Conservation (phyloP, 345 rosid species). For the Bruguiera sexangula region DNA sequence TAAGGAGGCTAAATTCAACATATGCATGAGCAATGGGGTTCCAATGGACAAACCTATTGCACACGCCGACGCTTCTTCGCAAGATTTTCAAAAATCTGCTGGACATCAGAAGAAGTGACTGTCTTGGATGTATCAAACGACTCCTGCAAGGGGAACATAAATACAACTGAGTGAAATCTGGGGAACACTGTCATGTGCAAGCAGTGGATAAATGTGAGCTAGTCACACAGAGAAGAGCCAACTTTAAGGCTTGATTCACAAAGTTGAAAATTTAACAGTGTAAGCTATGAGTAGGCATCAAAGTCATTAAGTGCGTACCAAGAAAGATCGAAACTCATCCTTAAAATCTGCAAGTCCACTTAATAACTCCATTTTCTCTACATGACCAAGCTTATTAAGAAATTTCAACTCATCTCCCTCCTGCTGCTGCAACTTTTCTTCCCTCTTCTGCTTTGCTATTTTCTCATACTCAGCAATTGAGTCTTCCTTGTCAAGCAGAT, state of each 20-base stretch:
- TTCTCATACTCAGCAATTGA: conserved; percentile 86
- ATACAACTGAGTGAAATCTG: background rate
- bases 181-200: background rate
- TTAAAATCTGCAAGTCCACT: conserved; percentile 82
- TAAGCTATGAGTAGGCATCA: background rate
- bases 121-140: conserved; percentile 77
- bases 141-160: conserved; percentile 42
- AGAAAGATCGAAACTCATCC: conserved; percentile 60
- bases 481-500: conserved; percentile 75
- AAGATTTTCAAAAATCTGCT: conserved; percentile 85
- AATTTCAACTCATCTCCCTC: conserved; percentile 67
- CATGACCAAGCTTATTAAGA: conserved; percentile 72
- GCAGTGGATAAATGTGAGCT: too few species aligned
- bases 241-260: background rate
- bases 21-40: too few species aligned
- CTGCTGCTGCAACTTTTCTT: conserved; percentile 81
- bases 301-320: conserved; percentile 43
- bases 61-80: conserved; percentile 73
- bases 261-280: too few species aligned
- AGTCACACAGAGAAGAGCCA: background rate
- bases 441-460: conserved; percentile 80
- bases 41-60: conserved; percentile 28
- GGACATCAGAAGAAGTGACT: conserved; percentile 75
- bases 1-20: too few species aligned
- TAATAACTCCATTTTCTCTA: conserved; percentile 86